Evolutionary conservation across 371 early-diverging fungal species (phyloP), one percentile per base, ranked within the genome.

Genomic region (Dinochytrium kinnereticum): DNA sequence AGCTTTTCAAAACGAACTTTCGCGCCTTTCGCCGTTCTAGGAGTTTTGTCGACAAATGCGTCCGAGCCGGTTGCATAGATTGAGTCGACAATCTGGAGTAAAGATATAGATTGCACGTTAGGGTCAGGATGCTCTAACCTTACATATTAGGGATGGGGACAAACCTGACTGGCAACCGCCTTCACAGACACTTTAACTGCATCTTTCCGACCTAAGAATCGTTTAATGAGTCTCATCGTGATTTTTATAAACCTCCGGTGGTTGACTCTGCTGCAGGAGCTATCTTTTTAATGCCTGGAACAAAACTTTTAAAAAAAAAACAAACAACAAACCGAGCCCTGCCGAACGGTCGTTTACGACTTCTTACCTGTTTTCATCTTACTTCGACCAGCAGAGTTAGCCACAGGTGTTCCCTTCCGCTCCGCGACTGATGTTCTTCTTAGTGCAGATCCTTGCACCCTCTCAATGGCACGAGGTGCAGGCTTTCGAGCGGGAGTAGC

Each of bases 1-100:
- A 21, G 17, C 21, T 71, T 64, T 40, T 64, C 19, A 51, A 71
- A 71, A 30, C 71, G 71, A 26, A 71, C 71, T 24, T 53, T 53
- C 5, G 24, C 5, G 44, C 44, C 44, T 24, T 53, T 53, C 5
- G 55, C 10, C 26, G 55, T 26, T n/a, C 5, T n/a, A 13, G 55
- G 55, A 5, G 55, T 53, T 53, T 53, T 53, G 55, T 13, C 55
- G 13, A 53, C 10, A 44, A 44, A 44, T 44, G 10, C 24, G 55
- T 53, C 24, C 26, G 13, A 13, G 26, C 44, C 19, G 44, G 13
- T 44, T 44, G 10, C 55, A 26, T 53, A 53, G 13, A 53, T 53
- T 24, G 55, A 13, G 26, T 26, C 55, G n/a, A 53, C 55, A 13
- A 53, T 26, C 55, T 53, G 5, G 7, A 15, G 5, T 21, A 26